Percentiles rank a stretch among this genome's conserved stretches.
phyloP scores from a whole-genome alignment of 176 grass and related monocot genomes.

The Carex myosuroides region DNA sequence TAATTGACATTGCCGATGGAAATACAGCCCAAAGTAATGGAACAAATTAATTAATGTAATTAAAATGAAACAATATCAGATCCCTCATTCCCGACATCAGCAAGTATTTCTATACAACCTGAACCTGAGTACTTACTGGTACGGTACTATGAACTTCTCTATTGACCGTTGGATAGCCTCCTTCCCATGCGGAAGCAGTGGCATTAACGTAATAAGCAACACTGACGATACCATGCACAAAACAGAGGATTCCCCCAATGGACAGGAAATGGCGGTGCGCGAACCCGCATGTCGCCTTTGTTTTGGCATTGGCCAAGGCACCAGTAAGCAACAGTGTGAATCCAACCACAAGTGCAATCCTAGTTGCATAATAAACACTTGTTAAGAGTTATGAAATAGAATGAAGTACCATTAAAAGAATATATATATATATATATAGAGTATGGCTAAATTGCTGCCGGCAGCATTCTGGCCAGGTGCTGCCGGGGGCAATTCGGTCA shows the following conservation, averaged over 20 bases:
- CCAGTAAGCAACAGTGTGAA: slow-evolving; percentile 69
- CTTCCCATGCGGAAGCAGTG: slow-evolving; percentile 20
- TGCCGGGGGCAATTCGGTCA: too few species aligned
- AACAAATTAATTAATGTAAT: background rate
- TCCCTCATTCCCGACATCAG: background rate
- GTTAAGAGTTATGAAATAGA: background rate
- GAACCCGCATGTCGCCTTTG: slow-evolving; percentile 45
- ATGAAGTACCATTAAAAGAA: too few species aligned
- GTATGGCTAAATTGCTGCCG: too few species aligned
- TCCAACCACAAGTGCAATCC: slow-evolving; percentile 58
- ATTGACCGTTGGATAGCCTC: background rate
- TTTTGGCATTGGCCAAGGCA: slow-evolving; percentile 65
- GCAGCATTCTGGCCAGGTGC: too few species aligned
- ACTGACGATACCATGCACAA: slow-evolving; percentile 57
- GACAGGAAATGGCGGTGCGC: slow-evolving; percentile 58
- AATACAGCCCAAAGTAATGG: slow-evolving; percentile 23
- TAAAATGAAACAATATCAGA: slow-evolving; percentile 17
- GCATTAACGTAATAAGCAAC: slow-evolving; percentile 71
- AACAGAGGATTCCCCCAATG: slow-evolving; percentile 75
- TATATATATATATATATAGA: background rate
- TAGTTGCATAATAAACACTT: slow-evolving; percentile 8
- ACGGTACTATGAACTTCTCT: slow-evolving; percentile 9
- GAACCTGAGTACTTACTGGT: background rate
- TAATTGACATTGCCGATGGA: background rate
- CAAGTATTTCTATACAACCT: background rate